Conservation (phyloP, 495 filamentous ascomycete species). For the Copromyces sp. region DNA sequence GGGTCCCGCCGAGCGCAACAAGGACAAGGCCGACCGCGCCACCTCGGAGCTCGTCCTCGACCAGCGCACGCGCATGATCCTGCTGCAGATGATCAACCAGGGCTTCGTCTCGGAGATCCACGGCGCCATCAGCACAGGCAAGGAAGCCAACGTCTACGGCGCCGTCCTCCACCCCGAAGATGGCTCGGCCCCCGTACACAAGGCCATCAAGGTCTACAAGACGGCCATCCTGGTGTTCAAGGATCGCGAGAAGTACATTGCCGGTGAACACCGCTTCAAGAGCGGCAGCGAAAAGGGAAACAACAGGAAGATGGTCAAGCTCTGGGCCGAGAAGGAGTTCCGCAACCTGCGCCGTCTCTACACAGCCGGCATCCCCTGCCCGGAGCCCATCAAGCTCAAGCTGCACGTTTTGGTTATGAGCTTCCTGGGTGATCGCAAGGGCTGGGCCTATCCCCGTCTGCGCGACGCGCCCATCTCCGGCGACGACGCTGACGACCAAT, state of each 20-base stretch:
- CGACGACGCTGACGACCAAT: slow-evolving; percentile 59
- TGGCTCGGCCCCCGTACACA: slow-evolving; percentile 26
- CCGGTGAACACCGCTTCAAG: slow-evolving; percentile 70
- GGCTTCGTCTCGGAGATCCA: slow-evolving; percentile 74
- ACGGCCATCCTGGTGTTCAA: slow-evolving; percentile 95
- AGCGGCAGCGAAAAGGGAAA: slow-evolving; percentile 82
- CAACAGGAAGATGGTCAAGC: slow-evolving; percentile 89
- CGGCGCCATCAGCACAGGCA: slow-evolving; percentile 87
- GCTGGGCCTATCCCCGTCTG: slow-evolving; percentile 74
- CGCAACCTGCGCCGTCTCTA: slow-evolving; percentile 80
- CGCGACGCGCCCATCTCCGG: slow-evolving; percentile 37
- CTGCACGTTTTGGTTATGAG: slow-evolving; percentile 88
- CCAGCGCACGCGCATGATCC: slow-evolving; percentile 85
- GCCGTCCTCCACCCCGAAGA: slow-evolving; percentile 32
- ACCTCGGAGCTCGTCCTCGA: slow-evolving; percentile 92
- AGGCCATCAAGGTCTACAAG: slow-evolving; percentile 97
- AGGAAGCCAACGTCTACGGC: slow-evolving; percentile 96
- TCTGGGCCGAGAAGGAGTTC: slow-evolving; percentile 99
- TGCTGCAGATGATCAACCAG: slow-evolving; percentile 89
- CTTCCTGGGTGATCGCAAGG: slow-evolving; percentile 80
- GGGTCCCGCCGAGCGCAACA: slow-evolving; percentile 26
- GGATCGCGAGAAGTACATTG: slow-evolving; percentile 88
- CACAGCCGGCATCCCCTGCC: slow-evolving; percentile 75
- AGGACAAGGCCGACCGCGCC: slow-evolving; percentile 85
- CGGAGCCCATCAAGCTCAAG: slow-evolving; percentile 78